Base-by-base conservation (phyloP, 1,284 basidiomycete genomes). In the Malassezia arunalokei region DNA sequence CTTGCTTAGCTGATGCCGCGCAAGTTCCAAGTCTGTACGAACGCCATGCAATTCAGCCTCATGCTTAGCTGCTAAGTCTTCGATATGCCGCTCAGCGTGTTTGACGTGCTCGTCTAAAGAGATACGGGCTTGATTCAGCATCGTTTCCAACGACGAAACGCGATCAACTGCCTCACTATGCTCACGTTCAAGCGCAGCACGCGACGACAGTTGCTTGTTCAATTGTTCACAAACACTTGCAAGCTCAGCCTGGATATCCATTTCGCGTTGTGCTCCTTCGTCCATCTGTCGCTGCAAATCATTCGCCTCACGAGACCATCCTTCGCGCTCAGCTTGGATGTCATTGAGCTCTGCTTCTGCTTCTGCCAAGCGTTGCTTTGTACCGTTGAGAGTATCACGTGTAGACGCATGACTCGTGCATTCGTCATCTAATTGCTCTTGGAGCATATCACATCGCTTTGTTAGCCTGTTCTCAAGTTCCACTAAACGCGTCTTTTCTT, bases 271-370 rank as follows among this genome's bases (percentile, higher is more conserved):
- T 6, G 15, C 33, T n/a, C 47, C 47, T 12, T 55, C 47, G 30
- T 62, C 61, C 17, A 51, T 14, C 39, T 49, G 51, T 14, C 24
- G 29, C 12, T 51, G 58, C 15, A 60, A 38, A 6, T 81, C 78
- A 1, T 76, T 73, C 15, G 94, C 80, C 73, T 96, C 91, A 40
- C 82, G 79, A 24, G 30, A 20, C 31, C 31, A 38, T 8, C 87
- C 86, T 66, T 95, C 91, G 11, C 94, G 77, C 73, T 94, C 88
- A 42, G 78, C 79, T 65, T 89, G 83, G 12, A 92, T 75, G 61
- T 84, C 83, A 0, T 81, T 74, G 24, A 78, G 78, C 79, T 62
- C 88, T 43, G 77, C 80, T 65, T 89, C 83, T 9, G 91, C 75
- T 60, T 84, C 83, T 0, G 81, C 74, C 20, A 92, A 81, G 75